phyloP scores from a whole-genome alignment of 208 protist species.

The Porcisia deanei region DNA sequence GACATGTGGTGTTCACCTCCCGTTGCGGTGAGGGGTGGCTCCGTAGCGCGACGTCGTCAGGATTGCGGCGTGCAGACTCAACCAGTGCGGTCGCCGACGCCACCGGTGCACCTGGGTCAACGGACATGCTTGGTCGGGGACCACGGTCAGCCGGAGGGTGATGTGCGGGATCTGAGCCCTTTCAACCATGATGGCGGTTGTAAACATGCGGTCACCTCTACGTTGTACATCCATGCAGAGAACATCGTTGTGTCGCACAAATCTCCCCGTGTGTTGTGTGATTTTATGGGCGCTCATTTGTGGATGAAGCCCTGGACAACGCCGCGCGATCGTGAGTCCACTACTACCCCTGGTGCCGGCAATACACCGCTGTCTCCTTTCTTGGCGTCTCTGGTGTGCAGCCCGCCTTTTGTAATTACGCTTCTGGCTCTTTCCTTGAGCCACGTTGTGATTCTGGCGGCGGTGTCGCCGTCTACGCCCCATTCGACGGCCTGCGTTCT shows the following conservation, averaged over 20 bases:
- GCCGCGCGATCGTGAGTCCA: slow-evolving; percentile 15
- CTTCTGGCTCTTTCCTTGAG: slow-evolving; percentile 36
- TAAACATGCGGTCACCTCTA: too few relatives aligned
- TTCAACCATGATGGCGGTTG: background rate
- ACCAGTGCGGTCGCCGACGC: background rate
- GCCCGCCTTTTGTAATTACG: slow-evolving; percentile 18
- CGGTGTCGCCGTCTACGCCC: slow-evolving; percentile 30
- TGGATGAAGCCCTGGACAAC: slow-evolving; percentile 9
- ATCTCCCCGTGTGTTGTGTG: background rate
- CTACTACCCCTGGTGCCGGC: slow-evolving; percentile 8
- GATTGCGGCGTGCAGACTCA: slow-evolving; percentile 20
- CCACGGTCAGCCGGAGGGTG: background rate
- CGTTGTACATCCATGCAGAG: background rate
- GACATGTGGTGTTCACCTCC: slow-evolving; percentile 12
- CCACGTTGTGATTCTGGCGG: slow-evolving; percentile 46
- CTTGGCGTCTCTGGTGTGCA: slow-evolving; percentile 26
- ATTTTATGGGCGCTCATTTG: slow-evolving; percentile 14
- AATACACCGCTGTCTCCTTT: background rate
- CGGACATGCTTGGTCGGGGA: background rate
- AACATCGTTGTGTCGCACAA: background rate
- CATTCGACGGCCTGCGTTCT: slow-evolving; percentile 6
- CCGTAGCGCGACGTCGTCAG: slow-evolving; percentile 13
- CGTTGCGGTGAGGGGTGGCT: background rate
- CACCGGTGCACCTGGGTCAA: background rate
- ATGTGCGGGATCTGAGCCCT: background rate